Evolutionary conservation across 176 grass and related monocot species (phyloP).

Genomic region (Cocos nucifera): DNA sequence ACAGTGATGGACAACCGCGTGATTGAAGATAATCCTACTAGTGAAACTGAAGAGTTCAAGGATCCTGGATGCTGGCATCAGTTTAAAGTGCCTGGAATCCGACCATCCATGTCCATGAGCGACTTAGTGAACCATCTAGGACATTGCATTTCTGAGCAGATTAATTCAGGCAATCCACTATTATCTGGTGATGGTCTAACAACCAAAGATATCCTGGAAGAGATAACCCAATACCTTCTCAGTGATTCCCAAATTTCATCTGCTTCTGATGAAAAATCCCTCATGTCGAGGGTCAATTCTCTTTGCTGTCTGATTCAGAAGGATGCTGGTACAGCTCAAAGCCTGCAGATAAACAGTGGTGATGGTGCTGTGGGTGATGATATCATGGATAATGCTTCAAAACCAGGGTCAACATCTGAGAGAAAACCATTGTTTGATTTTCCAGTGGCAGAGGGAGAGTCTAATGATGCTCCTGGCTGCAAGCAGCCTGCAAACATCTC

Average conservation of each 20-base stretch:
- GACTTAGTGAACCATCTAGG: constrained; percentile 52
- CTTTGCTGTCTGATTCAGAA: constrained; percentile 62
- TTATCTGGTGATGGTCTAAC: not conserved
- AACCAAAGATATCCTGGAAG: constrained; percentile 42
- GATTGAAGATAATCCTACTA: constrained; percentile 28
- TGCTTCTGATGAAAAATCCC: constrained; percentile 43
- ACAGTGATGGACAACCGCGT: constrained; percentile 16
- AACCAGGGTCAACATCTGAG: not conserved
- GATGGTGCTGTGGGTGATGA: not conserved
- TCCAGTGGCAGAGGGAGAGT: not conserved
- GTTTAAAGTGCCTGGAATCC: constrained; percentile 38
- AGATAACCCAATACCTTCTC: constrained; percentile 42
- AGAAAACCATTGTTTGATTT: constrained; percentile 8
- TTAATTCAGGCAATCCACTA: constrained; percentile 34
- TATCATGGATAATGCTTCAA: not conserved
- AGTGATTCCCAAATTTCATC: constrained; percentile 39
- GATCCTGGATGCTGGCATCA: constrained; percentile 14
- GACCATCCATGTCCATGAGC: constrained; percentile 45
- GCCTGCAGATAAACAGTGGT: not conserved
- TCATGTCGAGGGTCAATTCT: constrained; percentile 81
- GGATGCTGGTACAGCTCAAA: constrained; percentile 12
- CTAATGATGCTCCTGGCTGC: not conserved
- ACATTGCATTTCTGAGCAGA: constrained; percentile 42
- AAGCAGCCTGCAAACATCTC: constrained; percentile 3
- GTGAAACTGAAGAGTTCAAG: constrained; percentile 9